Conservation (phyloP, 805 yeast species). For the Millerozyma miso region DNA sequence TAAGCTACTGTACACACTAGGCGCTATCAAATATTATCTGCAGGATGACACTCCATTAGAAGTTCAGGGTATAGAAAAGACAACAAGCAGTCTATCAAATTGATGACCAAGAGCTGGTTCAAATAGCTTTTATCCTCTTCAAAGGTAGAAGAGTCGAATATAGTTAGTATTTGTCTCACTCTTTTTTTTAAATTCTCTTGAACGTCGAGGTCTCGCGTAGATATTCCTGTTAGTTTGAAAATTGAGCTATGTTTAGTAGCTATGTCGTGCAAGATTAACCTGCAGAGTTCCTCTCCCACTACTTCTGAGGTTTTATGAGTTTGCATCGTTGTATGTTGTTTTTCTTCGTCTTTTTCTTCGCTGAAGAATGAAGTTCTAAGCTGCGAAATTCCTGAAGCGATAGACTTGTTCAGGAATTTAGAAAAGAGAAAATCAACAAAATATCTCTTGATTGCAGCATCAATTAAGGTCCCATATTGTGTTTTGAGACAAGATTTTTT, state of each 20-base stretch:
- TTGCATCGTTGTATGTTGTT: not conserved
- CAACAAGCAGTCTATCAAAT: slow-evolving; percentile 19
- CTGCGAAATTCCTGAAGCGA: not conserved
- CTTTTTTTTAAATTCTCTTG: slow-evolving; percentile 11
- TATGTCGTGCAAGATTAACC: not conserved
- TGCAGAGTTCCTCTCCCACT: not conserved
- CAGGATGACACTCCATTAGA: not conserved
- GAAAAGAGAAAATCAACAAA: not conserved
- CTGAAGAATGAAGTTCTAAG: not conserved
- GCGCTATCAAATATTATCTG: not conserved
- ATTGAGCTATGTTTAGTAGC: not conserved
- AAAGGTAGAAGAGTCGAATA: slow-evolving; percentile 12
- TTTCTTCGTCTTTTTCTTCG: not conserved
- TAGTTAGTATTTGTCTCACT: slow-evolving; percentile 12
- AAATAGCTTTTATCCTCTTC: slow-evolving; percentile 8
- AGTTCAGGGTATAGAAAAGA: slow-evolving; percentile 22
- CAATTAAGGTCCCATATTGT: not conserved
- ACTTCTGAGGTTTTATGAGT: not conserved
- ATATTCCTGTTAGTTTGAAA: not conserved
- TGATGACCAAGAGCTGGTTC: slow-evolving; percentile 19
- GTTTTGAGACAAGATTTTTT: not conserved
- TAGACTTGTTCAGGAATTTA: not conserved
- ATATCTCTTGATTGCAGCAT: not conserved
- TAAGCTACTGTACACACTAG: slow-evolving; percentile 2
- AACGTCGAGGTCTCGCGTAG: slow-evolving; percentile 9